Evolutionary conservation across 164 flowering plant genomes (phyloP).

Genomic region (Chloranthus sessilifolius): DNA sequence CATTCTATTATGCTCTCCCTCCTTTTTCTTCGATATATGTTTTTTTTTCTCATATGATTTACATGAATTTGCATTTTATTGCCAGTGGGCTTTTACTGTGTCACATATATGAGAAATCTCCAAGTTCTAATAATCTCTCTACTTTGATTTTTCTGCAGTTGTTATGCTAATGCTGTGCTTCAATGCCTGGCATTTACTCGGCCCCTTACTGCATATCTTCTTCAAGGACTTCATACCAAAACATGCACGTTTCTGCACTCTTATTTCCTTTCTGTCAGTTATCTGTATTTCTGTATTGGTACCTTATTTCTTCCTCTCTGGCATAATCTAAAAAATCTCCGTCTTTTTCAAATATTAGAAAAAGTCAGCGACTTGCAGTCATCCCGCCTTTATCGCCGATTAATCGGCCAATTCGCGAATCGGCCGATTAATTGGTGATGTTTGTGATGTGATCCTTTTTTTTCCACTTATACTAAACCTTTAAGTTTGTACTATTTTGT

Average conservation of each 20-base stretch:
- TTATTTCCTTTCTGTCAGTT: conserved; percentile 5
- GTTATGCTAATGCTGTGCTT: conserved; percentile 95
- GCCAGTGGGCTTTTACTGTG: background rate
- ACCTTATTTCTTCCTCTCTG: no score
- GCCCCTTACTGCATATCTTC: conserved; percentile 81
- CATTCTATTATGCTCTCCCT: background rate
- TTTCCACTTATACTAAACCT: no score
- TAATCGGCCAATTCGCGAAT: no score
- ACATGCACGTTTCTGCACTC: conserved; percentile 45
- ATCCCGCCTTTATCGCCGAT: no score
- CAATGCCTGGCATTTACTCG: conserved; percentile 96
- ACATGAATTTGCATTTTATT: no score
- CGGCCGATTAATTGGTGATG: no score
- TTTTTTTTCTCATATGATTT: background rate
- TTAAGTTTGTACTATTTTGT: no score
- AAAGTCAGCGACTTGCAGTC: no score
- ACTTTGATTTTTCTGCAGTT: conserved; percentile 48
- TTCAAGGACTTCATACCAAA: conserved; percentile 72
- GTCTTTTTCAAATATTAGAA: no score
- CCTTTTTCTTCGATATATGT: background rate
- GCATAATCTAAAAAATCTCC: no score
- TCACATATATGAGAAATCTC: background rate
- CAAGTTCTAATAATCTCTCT: background rate
- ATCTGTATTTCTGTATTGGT: no score
- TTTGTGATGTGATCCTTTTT: no score